These are phyloP conservation scores for Boehmeria nivea DNA, from an alignment of 306 rosid genomes.

Conservation along the genomic window DNA sequence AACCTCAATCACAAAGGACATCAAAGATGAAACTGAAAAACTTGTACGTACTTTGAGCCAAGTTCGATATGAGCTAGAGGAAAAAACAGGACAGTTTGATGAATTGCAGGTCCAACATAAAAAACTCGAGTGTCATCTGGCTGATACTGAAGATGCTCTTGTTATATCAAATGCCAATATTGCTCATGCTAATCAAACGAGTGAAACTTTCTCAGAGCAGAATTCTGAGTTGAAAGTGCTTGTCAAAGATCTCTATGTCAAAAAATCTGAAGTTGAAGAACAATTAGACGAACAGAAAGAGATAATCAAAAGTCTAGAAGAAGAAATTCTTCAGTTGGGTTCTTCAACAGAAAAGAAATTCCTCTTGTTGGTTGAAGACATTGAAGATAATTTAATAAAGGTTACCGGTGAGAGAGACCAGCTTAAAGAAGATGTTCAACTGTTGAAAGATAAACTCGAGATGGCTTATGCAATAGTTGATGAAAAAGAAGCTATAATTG, in stretches of 20 bases:
- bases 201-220: slow-evolving; percentile 42
- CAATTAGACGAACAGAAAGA: slow-evolving; percentile 73
- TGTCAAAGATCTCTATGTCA: slow-evolving; percentile 50
- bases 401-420: slow-evolving; percentile 61
- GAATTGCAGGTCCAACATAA: slow-evolving; percentile 41
- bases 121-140: slow-evolving; percentile 54
- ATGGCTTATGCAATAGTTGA: slow-evolving; percentile 72
- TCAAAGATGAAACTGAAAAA: slow-evolving; percentile 72
- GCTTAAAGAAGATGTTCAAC: slow-evolving; percentile 56
- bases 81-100: slow-evolving; percentile 56
- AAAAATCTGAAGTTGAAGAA: slow-evolving; percentile 53
- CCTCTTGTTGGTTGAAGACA: slow-evolving; percentile 45
- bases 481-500: slow-evolving; percentile 83
- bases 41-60: slow-evolving; percentile 49
- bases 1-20: slow-evolving; percentile 64
- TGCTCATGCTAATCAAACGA: slow-evolving; percentile 50
- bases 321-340: slow-evolving; percentile 64
- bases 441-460: slow-evolving; percentile 64
- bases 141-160: slow-evolving; percentile 55
- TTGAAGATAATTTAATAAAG: slow-evolving; percentile 57
- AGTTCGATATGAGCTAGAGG: slow-evolving; percentile 59
- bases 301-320: slow-evolving; percentile 64
- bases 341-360: slow-evolving; percentile 51
- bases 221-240: slow-evolving; percentile 59
- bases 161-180: slow-evolving; percentile 56